These are phyloP conservation scores for Geotrichum histeridarum DNA, from an alignment of 1,139 yeast species.

Conservation along the genomic window DNA sequence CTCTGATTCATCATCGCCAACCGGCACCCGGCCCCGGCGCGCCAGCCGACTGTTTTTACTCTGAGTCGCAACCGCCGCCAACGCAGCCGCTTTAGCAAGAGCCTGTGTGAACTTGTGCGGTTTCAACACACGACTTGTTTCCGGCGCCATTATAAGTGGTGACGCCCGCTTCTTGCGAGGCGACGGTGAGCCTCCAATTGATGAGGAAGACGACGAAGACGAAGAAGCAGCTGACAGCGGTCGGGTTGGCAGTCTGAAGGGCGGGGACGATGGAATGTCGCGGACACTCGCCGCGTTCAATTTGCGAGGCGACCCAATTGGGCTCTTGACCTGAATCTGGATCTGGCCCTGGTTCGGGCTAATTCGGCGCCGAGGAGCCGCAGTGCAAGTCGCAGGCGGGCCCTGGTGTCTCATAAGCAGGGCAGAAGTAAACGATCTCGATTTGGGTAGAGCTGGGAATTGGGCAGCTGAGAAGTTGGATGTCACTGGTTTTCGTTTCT, in stretches of 20 bases:
- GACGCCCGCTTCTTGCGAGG: background rate
- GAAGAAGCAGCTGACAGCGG: background rate
- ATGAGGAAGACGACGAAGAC: conserved; percentile 1
- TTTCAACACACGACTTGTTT: too few species aligned
- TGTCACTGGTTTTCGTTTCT: background rate
- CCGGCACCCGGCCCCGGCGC: background rate
- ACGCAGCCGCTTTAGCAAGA: background rate
- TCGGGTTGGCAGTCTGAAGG: background rate
- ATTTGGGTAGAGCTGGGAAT: conserved; percentile 15
- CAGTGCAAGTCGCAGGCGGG: background rate
- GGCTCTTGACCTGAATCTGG: background rate
- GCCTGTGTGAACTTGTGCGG: conserved; percentile 1
- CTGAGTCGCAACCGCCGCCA: background rate
- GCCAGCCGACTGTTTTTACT: background rate
- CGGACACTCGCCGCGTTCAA: background rate
- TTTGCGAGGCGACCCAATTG: background rate
- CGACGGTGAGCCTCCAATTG: conserved; percentile 4
- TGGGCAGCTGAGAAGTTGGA: conserved; percentile 1
- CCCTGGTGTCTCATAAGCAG: conserved; percentile 10
- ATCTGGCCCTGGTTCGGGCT: background rate
- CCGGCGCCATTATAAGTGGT: too few species aligned
- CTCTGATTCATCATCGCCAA: background rate
- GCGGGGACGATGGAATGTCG: background rate
- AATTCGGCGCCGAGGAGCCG: too few species aligned
- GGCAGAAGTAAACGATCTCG: conserved; percentile 15